phyloP scores from a whole-genome alignment of 1,284 basidiomycete species.

The Mycena sp. region DNA sequence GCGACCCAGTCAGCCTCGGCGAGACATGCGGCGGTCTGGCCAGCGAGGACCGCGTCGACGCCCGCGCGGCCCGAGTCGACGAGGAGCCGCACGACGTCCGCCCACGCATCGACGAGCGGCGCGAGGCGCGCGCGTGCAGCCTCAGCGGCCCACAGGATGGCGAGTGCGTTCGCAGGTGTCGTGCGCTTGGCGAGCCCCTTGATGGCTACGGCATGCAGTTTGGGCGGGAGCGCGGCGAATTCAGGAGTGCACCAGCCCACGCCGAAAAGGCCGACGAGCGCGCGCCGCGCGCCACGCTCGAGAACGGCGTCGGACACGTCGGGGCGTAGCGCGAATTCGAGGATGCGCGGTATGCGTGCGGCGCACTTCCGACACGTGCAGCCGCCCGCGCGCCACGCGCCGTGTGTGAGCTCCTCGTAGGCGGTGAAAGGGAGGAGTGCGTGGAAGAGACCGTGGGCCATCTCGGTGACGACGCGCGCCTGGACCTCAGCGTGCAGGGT shows the following conservation, averaged over 20 bases:
- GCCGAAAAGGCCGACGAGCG: constrained; percentile 83
- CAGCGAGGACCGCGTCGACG: constrained; percentile 59
- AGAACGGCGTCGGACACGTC: constrained; percentile 82
- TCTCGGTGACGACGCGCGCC: constrained; percentile 84
- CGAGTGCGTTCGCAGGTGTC: constrained; percentile 69
- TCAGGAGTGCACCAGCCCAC: constrained; percentile 87
- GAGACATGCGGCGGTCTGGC: constrained; percentile 61
- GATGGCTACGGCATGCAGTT: constrained; percentile 73
- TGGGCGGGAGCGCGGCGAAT: constrained; percentile 75
- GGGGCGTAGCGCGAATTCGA: constrained; percentile 78
- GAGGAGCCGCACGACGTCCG: constrained; percentile 71
- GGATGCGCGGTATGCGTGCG: constrained; percentile 78
- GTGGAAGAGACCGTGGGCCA: constrained; percentile 89
- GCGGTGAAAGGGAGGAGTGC: constrained; percentile 81
- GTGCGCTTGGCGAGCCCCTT: constrained; percentile 77
- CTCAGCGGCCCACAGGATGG: constrained; percentile 74
- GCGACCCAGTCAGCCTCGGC: constrained; percentile 75
- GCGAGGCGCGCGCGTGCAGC: constrained; percentile 55
- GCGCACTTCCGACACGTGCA: constrained; percentile 87
- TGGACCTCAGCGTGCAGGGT: constrained; percentile 83
- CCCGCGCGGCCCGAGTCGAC: constrained; percentile 58
- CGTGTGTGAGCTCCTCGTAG: constrained; percentile 74
- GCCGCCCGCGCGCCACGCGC: constrained; percentile 72
- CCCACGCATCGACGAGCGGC: constrained; percentile 68
- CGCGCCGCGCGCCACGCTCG: constrained; percentile 75